A percentile compares a stretch with the other conserved stretches of the same genome.
phyloP scores from a whole-genome alignment of 371 early-diverging fungal species.

The Sporodiniella umbellata region DNA sequence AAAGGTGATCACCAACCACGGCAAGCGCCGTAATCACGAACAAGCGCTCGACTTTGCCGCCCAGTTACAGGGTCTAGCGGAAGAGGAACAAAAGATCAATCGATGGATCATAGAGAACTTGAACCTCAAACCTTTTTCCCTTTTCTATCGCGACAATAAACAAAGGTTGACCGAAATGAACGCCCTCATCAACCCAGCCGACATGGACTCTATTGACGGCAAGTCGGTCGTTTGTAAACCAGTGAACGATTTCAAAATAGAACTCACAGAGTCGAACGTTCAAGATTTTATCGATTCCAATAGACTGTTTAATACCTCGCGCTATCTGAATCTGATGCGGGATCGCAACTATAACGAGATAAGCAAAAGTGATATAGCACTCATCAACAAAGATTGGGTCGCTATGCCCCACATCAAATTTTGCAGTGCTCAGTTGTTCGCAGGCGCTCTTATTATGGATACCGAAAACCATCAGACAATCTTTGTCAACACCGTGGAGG shows the following conservation, averaged over 20 bases:
- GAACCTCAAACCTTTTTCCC: slow-evolving; percentile 8
- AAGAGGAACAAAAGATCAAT: too few species aligned
- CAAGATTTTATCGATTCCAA: too few species aligned
- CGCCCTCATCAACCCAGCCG: neutral
- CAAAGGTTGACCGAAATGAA: neutral
- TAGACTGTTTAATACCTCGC: too few species aligned
- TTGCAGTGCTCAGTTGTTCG: slow-evolving; percentile 11
- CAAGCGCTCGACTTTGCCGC: too few species aligned
- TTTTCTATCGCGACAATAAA: neutral
- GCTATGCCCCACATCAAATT: slow-evolving; percentile 14
- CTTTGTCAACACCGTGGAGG: slow-evolving; percentile 25
- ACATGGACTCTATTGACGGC: too few species aligned
- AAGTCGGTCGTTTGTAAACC: too few species aligned
- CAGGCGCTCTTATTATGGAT: slow-evolving; percentile 18
- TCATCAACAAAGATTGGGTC: slow-evolving; percentile 10
- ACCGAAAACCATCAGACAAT: slow-evolving; percentile 17
- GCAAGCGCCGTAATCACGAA: too few species aligned
- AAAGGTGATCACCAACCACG: too few species aligned
- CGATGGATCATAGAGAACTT: neutral
- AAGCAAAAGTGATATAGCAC: neutral
- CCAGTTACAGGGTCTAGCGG: too few species aligned
- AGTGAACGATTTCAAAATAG: slow-evolving; percentile 1
- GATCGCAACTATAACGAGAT: neutral
- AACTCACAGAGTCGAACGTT: slow-evolving; percentile 1
- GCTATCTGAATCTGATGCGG: too few species aligned